Percentiles rank a stretch among this genome's conserved stretches.
These are phyloP conservation scores for Lodderomyces orthopsilosis DNA, from an alignment of 1,139 yeast genomes.

Conservation along the genomic window DNA sequence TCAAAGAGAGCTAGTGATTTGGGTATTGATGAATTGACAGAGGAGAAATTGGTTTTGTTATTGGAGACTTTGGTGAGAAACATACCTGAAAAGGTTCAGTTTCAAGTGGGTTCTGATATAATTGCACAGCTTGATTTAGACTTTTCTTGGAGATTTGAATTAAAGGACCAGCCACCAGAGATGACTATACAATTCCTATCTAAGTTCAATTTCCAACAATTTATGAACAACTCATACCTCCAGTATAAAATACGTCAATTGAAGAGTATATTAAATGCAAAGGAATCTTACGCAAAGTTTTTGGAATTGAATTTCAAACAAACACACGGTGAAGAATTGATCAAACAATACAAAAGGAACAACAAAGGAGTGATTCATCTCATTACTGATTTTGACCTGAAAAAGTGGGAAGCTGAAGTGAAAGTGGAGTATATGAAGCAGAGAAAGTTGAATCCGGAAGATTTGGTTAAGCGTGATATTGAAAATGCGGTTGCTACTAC, in stretches of 20 bases:
- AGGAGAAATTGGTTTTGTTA: slow-evolving; percentile 12
- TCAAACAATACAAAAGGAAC: slow-evolving; percentile 26
- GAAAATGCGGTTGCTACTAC: slow-evolving; percentile 5
- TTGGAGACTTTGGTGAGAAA: slow-evolving; percentile 4
- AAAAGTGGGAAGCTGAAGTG: slow-evolving; percentile 16
- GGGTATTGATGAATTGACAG: slow-evolving; percentile 26
- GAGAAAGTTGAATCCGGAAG: slow-evolving; percentile 2
- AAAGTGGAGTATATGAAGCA: slow-evolving; percentile 10
- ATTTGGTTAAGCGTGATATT: slow-evolving; percentile 7
- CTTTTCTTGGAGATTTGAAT: slow-evolving; percentile 24
- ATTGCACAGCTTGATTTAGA: slow-evolving; percentile 8
- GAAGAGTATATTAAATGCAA: slow-evolving; percentile 22
- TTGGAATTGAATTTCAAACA: slow-evolving; percentile 37
- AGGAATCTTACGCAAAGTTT: slow-evolving; percentile 36
- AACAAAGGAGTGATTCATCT: slow-evolving; percentile 14
- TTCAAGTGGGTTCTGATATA: slow-evolving; percentile 1
- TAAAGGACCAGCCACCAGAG: slow-evolving; percentile 12
- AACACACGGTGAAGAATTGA: slow-evolving; percentile 35
- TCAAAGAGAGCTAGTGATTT: slow-evolving; percentile 17
- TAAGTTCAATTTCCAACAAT: slow-evolving; percentile 23
- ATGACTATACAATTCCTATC: slow-evolving; percentile 19
- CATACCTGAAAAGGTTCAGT: neutral
- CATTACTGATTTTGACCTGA: slow-evolving; percentile 18
- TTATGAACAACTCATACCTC: slow-evolving; percentile 22
- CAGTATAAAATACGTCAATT: slow-evolving; percentile 21